Evolutionary conservation across 2,329 filamentous ascomycete genomes (phyloP), one percentile per base, ranked within the genome.

Genomic region (Colletotrichum musae): DNA sequence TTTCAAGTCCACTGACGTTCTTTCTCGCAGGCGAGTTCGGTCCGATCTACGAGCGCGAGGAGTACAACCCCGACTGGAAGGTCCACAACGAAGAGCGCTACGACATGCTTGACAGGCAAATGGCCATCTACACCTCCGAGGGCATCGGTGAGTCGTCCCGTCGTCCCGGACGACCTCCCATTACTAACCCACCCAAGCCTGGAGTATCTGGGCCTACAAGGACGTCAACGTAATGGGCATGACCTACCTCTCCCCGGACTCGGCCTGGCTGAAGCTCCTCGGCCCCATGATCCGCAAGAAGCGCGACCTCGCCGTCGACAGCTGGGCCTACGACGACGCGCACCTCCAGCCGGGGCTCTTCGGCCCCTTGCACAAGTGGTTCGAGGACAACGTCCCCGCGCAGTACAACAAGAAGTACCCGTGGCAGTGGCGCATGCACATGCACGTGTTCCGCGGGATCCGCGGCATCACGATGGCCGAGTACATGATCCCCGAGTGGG

Each of bases 161-260:
- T 3, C 1, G 15, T 1, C 1, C 16, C 13, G 0, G 7, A 59
- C 1, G 24, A 45, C 13, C 16, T 15, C 10, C 3, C 21, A 24
- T 5, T 15, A 6, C 56, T 61, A 15, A 77, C 36, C 72, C 64
- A 2, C 1, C 15, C 2, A 15, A 70, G 68, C 68, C n/a, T 77
- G 80, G 51, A 68, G 64, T 16, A 88, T 89, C 70, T 86, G 84
- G 84, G 75, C 84, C 1, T 86, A 86, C 75, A 87, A 87, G 72
- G 85, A 87, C 68, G 84, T 87, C 68, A 85, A 86, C 1, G 79
- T 84, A 18, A 85, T 87, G 75, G 86, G 85, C 6, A 87, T 87
- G 85, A 80, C 86, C 2, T 82, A 85, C 65, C 80, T 82, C 1
- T 77, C 76, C 15, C 80, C 82, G 0, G 74, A 82, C 18, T 82